Evolutionary conservation across 176 grass and related monocot species (phyloP), one percentile per base, ranked within the genome.

Genomic region (Hordeum marinum): DNA sequence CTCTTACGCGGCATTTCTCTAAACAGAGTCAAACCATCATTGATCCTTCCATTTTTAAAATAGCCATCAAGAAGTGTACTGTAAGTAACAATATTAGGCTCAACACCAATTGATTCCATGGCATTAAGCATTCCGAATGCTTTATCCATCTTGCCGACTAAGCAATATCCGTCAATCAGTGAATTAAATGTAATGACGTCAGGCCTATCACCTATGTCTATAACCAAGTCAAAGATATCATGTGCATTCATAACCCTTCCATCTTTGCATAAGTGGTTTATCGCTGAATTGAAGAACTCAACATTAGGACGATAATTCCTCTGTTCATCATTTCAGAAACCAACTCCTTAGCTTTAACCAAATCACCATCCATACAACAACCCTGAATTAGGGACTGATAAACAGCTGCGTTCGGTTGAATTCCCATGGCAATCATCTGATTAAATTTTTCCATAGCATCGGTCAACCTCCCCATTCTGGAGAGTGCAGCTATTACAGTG

Each of bases 321-420:
- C 14, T 64, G 11, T 8, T 64, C 1, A 64, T 64, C 62, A 64
- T 64, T 8, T 64, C 6, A 64, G 12, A 64, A 64, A 64, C 62
- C 62, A 64, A 0, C 13, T 64, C 12, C 26, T 64, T 64, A 1
- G 6, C 62, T 64, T 64, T 31, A 64, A 42, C 37, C 37, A 72
- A 12, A 42, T 6, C 6, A 72, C 68, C 68, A 25, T 72, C 39
- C 23, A 12, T 25, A 72, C 68, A 72, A 72, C 4, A 72, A 3
- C 68, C 39, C 11, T 72, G 68, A 72, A 72, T 64, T 7, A 64
- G 26, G 62, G 62, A 64, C 0, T 0, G 26, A 31, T 64, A 64
- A 64, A 64, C 0, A 64, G 62, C 0, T 7, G 0, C 0, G 0
- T 31, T 2, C 2, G 68, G 68, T 0, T 71, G n/a, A 0, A 42